Percentiles rank a stretch among this genome's conserved stretches.
Evolutionary conservation across 2,329 filamentous ascomycete genomes (phyloP).

Genomic region (Bipolaris bicolor): DNA sequence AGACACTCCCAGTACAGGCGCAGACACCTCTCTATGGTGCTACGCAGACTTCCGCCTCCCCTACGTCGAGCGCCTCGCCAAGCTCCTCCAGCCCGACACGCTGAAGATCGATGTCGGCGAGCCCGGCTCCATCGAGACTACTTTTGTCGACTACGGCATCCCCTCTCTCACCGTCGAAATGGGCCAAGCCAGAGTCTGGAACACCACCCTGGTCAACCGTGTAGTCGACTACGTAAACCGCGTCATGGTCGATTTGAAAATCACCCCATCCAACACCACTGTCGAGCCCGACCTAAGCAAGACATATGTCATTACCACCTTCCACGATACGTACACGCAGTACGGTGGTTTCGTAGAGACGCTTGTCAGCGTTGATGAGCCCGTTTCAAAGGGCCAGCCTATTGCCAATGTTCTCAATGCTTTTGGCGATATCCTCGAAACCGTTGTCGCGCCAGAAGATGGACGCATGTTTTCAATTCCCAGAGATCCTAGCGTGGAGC

Average conservation of each 20-base stretch:
- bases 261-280: slow-evolving; percentile 38
- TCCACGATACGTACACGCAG: slow-evolving; percentile 35
- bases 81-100: slow-evolving; percentile 49
- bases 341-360: slow-evolving; percentile 41
- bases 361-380: slow-evolving; percentile 41
- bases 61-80: slow-evolving; percentile 49
- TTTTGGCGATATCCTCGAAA: slow-evolving; percentile 48
- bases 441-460: slow-evolving; percentile 38
- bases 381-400: slow-evolving; percentile 45
- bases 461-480: slow-evolving; percentile 46
- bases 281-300: slow-evolving; percentile 40
- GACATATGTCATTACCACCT: slow-evolving; percentile 40
- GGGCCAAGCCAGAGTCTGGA: slow-evolving; percentile 49
- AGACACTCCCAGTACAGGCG: slow-evolving; percentile 48
- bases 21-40: slow-evolving; percentile 48
- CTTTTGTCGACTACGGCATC: slow-evolving; percentile 44
- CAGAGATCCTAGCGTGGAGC: slow-evolving; percentile 45
- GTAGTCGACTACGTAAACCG: slow-evolving; percentile 39
- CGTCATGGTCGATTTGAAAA: slow-evolving; percentile 30
- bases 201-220: slow-evolving; percentile 44
- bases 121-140: slow-evolving; percentile 50
- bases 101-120: slow-evolving; percentile 50
- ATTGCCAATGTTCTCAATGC: slow-evolving; percentile 46
- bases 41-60: slow-evolving; percentile 48
- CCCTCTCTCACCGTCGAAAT: slow-evolving; percentile 50